phyloP scores from a whole-genome alignment of 2,329 filamentous ascomycete genomes.

The Phaeosphaeria sp. region DNA sequence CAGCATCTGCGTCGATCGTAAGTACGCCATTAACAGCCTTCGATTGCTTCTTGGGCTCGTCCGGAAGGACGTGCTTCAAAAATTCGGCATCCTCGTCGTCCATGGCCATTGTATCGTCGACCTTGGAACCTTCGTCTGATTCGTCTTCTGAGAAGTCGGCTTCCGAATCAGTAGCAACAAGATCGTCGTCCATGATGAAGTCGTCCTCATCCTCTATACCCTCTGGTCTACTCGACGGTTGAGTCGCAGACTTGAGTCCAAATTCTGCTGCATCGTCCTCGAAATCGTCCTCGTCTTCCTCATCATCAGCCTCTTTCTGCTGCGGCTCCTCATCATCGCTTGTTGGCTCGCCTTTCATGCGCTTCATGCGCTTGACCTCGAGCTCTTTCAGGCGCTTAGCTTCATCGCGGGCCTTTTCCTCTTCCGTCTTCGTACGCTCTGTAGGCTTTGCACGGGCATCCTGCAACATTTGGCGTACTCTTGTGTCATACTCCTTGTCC shows the following conservation, averaged over 20 bases:
- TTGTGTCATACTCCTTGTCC: conserved; percentile 86
- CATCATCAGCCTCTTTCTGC: conserved; percentile 39
- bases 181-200: conserved; percentile 86
- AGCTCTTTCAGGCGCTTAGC: conserved; percentile 77
- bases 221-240: conserved; percentile 50
- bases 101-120: conserved; percentile 47
- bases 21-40: conserved; percentile 52
- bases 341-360: conserved; percentile 86
- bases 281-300: conserved; percentile 32
- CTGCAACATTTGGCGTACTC: conserved; percentile 80
- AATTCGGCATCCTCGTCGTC: conserved; percentile 59
- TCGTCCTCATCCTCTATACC: conserved; percentile 88
- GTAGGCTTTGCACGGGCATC: conserved; percentile 86
- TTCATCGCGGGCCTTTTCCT: conserved; percentile 67
- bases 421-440: conserved; percentile 77
- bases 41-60: conserved; percentile 27
- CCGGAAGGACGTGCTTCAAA: conserved; percentile 51
- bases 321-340: conserved; percentile 70
- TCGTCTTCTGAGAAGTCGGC: conserved; percentile 44
- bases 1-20: conserved; percentile 48
- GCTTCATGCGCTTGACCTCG: conserved; percentile 79
- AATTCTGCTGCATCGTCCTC: conserved; percentile 66
- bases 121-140: conserved; percentile 39
- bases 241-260: conserved; percentile 63
- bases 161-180: conserved; percentile 79